Percentiles rank a stretch among this genome's conserved stretches.
Conservation (phyloP, 805 yeast species). For the Metschnikowia santaceciliae region DNA sequence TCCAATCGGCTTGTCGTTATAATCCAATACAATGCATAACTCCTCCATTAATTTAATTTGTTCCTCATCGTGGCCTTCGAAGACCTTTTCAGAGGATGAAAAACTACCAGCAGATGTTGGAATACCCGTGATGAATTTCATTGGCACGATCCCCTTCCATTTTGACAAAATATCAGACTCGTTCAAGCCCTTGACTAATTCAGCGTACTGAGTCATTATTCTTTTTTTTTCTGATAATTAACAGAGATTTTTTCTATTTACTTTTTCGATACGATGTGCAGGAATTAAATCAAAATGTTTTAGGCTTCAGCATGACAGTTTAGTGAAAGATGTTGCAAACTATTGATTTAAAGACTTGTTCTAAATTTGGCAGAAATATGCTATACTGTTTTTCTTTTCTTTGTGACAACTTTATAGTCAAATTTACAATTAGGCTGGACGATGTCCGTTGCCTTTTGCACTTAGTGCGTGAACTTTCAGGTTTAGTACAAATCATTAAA, state of each 20-base stretch:
- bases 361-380: not conserved
- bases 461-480: not conserved
- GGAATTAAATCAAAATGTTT: not conserved
- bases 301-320: not conserved
- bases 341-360: not conserved
- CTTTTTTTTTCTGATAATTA: not conserved
- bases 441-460: not conserved
- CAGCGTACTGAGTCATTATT: constrained; percentile 35
- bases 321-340: not conserved
- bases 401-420: not conserved
- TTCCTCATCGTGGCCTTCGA: constrained; percentile 87
- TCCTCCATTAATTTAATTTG: constrained; percentile 96
- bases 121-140: constrained; percentile 57
- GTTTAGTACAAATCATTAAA: not conserved
- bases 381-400: not conserved
- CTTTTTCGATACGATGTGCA: not conserved
- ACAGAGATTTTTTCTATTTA: constrained; percentile 1
- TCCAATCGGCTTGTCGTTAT: constrained; percentile 82
- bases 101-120: constrained; percentile 31
- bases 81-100: constrained; percentile 39
- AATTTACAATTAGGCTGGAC: not conserved
- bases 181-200: constrained; percentile 50
- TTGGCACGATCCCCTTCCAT: constrained; percentile 69
- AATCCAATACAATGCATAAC: constrained; percentile 88
- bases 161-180: constrained; percentile 47